Base-by-base conservation (phyloP, 768 basidiomycete species). In the Calocera cornea region DNA sequence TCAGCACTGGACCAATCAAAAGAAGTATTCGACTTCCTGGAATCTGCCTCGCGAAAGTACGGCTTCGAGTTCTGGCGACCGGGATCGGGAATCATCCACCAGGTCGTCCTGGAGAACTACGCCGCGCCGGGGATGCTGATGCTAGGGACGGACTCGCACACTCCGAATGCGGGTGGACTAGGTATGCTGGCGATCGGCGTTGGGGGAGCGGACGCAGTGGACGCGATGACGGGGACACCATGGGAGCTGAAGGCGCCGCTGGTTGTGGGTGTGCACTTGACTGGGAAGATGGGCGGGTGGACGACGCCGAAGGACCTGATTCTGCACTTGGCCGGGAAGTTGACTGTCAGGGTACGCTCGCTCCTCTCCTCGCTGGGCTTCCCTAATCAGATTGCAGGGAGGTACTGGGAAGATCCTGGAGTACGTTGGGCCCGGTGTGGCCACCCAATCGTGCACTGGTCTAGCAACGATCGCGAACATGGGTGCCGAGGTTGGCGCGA, bases 401-500 rank as follows among this genome's bases (percentile, higher is more conserved):
- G 97, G 97, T 17, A 98, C 97, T 14, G 95, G 97, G 38, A 84
- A 88, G 67, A 95, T 99, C 71, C 80, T 98, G 68, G 97, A 98
- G 77, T 99, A 99, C 77, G 97, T 93, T 76, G 97, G 97, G 0
- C 87, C 92, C 29, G 95, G 95, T 11, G 92, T 98, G 11, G 81
- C 81, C 68, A 80, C 81, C 65, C 93, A 95, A 73, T 97, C 95
- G 19, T 97, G 93, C 75, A 98, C 97, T 70, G 94, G 93, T 66
- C 79, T 97, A 66, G 97, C 95, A 1, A 98, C 97, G 1, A 89
- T 99, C 66, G 89, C 92, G 49, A 98, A 99, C 77, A 99, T 98
- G 97, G 97, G 97, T 64, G 97, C 97, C 14, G 97, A 99, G 80
- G 95, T 98, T n/a, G 97, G 97, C 41, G 97, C 97, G n/a, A 99